Base-by-base conservation (phyloP, 2,329 filamentous ascomycete species). In the Fusarium sp. region DNA sequence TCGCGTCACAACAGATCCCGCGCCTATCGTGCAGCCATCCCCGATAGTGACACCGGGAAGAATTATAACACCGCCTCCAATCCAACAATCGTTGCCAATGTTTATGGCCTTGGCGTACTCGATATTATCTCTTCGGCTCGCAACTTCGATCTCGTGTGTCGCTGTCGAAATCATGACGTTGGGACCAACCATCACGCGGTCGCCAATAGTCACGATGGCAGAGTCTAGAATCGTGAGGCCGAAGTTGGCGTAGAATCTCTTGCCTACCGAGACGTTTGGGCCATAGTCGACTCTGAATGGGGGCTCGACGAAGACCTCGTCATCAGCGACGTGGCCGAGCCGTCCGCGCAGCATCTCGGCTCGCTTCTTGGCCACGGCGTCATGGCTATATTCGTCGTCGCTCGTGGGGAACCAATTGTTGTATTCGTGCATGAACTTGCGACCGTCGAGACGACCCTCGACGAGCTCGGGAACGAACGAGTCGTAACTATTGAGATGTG, bases 31-130 rank as follows among this genome's bases (percentile, higher is more conserved):
- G 8, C 86, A 87, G 0, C 95, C 94, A 60, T 88, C 87, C 0
- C 95, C 95, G 73, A 97, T 93, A 1, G 88, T 95, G 12, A 97
- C 91, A 0, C 95, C 94, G 0, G 94, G 90, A 58, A 95, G 83
- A n/a, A 97, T 89, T n/a, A 87, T 89, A 6, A 90, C 91, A 77
- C 91, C 92, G 0, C 93, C 93, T 3, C 92, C 93, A 38, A 96
- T 83, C 94, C 94, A 95, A 2, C 92, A 85, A 57, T 86, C 85
- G 37, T 85, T 79, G 7, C 87, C 86, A 61, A 89, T 86, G 9
- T 81, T 82, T 0, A 89, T 84, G 0, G 85, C 85, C 38, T 82
- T 81, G 0, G 86, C 86, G 66, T 85, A 88, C 71, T 90, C 87
- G 10, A 88, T 81, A 27, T 86, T 83, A 9, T 86, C 84, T 14